Evolutionary conservation across 129 eudicot species (phyloP), one percentile per base, ranked within the genome.

Genomic region (Deinandra increscens): DNA sequence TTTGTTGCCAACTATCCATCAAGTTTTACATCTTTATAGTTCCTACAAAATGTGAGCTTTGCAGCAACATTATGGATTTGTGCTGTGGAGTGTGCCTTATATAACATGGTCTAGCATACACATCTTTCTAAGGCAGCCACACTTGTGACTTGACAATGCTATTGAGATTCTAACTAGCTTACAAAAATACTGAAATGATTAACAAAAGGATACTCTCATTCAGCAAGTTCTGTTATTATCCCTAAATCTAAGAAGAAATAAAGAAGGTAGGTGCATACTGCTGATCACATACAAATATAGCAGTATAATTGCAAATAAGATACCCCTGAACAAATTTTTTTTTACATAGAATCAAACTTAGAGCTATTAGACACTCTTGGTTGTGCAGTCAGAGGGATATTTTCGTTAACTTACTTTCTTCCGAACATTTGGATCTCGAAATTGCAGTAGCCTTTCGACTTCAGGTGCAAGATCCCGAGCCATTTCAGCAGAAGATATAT

Each of bases 381-480:
- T 26, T 71, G 44, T 56, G 75, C 31, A 58, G 51, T 33, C 17
- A 51, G 20, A 10, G 34, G 26, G 2, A 48, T 68, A 23, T 37
- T 69, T 59, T 69, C 48, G 17, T 50, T 56, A 48, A 60, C 91
- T 82, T 85, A 93, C 97, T 82, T 89, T 93, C 92, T 93, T 93
- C 78, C 97, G 88, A 79, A 93, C 81, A 76, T 93, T 89, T 78
- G 98, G 98, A 89, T 93, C 97, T 71, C 98, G 84, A 72, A 93
- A 93, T 75, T 89, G 95, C 74, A 93, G 88, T 69, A 93, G 74
- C 76, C 92, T 77, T 81, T 93, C 98, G 31, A 93, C 98, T 85
- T 93, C 98, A 61, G 97, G 95, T 5, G 95, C 97, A 60, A 93
- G 98, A 79, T 93, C 98, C 75, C 98, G 97, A 64, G 98, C 98